Evolutionary conservation across 1,139 yeast species (phyloP).

Genomic region (Blastobotrys aristatus): DNA sequence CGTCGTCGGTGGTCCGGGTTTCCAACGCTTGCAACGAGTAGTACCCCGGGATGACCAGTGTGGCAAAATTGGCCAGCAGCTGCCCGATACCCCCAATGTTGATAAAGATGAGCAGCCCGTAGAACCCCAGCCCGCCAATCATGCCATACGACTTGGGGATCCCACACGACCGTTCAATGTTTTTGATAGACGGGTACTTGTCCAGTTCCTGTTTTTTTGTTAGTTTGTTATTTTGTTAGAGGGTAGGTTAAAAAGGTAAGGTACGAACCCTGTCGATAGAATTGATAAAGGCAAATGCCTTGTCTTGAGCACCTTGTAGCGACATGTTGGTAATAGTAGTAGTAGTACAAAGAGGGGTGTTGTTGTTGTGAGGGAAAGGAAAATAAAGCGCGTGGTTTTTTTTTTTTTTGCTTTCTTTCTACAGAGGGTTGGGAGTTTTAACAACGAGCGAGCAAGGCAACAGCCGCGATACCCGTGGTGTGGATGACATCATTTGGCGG

Average conservation of each 20-base stretch:
- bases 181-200: conserved; percentile 32
- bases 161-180: conserved; percentile 41
- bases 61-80: conserved; percentile 85
- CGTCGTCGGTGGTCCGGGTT: conserved; percentile 63
- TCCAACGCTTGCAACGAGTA: conserved; percentile 80
- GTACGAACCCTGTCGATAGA: conserved; percentile 26
- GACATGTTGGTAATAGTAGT: conserved; percentile 14
- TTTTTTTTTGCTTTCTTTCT: neutral
- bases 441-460: too few species aligned
- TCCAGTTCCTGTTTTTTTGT: conserved; percentile 30
- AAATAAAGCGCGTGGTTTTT: conserved; percentile 3
- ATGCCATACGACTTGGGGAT: conserved; percentile 88
- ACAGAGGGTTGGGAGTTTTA: neutral
- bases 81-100: conserved; percentile 94
- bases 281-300: conserved; percentile 28
- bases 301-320: conserved; percentile 26
- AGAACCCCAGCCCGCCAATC: conserved; percentile 56
- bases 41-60: conserved; percentile 87
- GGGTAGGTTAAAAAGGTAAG: too few species aligned
- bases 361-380: neutral
- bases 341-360: neutral
- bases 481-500: too few species aligned
- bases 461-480: too few species aligned
- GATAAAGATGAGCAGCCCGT: conserved; percentile 72
- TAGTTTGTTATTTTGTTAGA: neutral